Evolutionary conservation across 2,329 filamentous ascomycete species (phyloP).

Genomic region (Monosporascus cannonballus): DNA sequence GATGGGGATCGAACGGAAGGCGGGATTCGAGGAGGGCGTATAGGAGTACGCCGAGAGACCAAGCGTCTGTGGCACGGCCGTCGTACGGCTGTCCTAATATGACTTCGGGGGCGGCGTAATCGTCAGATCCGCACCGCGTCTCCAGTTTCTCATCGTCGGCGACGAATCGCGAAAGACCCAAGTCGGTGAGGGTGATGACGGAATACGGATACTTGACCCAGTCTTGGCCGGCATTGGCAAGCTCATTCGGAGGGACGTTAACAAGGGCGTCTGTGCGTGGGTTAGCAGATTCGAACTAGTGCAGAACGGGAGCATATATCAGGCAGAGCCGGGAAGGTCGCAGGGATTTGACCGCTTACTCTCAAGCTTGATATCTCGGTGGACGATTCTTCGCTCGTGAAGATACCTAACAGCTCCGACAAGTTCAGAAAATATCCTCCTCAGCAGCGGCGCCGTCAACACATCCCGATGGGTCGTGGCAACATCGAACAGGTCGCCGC

Average conservation of each 20-base stretch:
- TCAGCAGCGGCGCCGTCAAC: conserved; percentile 63
- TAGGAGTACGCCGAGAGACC: conserved; percentile 88
- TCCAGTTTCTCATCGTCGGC: conserved; percentile 83
- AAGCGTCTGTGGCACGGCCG: conserved; percentile 84
- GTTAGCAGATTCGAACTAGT: conserved; percentile 1
- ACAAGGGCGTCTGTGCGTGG: conserved; percentile 71
- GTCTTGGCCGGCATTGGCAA: conserved; percentile 56
- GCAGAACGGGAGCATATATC: too few species aligned
- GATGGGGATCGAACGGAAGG: conserved; percentile 85
- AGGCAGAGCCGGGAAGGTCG: conserved; percentile 1
- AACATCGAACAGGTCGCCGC: conserved; percentile 91
- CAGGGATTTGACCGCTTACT: conserved; percentile 42
- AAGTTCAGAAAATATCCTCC: conserved; percentile 84
- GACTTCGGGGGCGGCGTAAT: conserved; percentile 95
- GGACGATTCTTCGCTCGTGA: conserved; percentile 80
- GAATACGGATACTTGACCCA: conserved; percentile 75
- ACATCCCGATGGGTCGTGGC: conserved; percentile 66
- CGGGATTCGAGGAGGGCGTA: conserved; percentile 93
- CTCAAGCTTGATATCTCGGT: conserved; percentile 96
- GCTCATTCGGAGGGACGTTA: conserved; percentile 66
- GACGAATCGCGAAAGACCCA: conserved; percentile 83
- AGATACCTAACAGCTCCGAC: conserved; percentile 81
- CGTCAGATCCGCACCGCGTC: conserved; percentile 90
- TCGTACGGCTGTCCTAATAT: conserved; percentile 94
- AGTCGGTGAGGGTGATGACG: conserved; percentile 81